Base-by-base conservation (phyloP, 1,139 yeast species). In the Kodamaea sp. region DNA sequence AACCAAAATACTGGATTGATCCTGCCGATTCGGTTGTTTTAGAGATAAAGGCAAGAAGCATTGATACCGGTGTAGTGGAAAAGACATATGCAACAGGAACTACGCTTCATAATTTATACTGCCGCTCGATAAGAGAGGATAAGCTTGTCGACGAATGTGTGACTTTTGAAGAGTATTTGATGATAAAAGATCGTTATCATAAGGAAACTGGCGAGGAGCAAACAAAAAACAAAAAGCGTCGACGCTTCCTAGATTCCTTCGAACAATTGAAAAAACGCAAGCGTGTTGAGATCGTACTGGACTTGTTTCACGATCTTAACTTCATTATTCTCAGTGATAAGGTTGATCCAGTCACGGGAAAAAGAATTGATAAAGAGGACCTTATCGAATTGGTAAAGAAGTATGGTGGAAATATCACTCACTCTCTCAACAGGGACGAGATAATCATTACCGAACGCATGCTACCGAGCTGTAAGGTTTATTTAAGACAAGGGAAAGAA, bases 31-130 rank as follows among this genome's bases (percentile, higher is more conserved):
- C 95, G 1, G 54, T 89, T 1, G 94, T 90, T 0, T 56, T 92
- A n/a, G 95, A 89, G 55, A 78, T 90, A 7, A 87, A 85, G 54
- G 95, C 96, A 0, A 67, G 96, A 30, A 81, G 90, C 5, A 70
- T 88, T 9, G 81, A 80, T 47, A 64, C 65, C 48, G 58, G 75
- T 40, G 38, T 24, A 22, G 54, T 71, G 29, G 70, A 66, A 12
- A 60, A 55, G 12, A 69, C 72, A 4, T 89, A 79, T 52, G 80
- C 81, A 1, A 78, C 81, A 0, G 84, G 81, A 0, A 70, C 83
- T 4, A 86, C 96, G 0, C 65, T 92, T 23, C 78, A 88, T 47
- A 84, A 85, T 49, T 85, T 92, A 0, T 81, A 88, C 55, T 84
- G 90, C 53, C 69, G 84, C 34, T 53, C 73, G 7, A 67, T 90